Evolutionary conservation across 805 yeast genomes (phyloP), one percentile per base, ranked within the genome.

Genomic region (Tetrapisispora taiwanensis): DNA sequence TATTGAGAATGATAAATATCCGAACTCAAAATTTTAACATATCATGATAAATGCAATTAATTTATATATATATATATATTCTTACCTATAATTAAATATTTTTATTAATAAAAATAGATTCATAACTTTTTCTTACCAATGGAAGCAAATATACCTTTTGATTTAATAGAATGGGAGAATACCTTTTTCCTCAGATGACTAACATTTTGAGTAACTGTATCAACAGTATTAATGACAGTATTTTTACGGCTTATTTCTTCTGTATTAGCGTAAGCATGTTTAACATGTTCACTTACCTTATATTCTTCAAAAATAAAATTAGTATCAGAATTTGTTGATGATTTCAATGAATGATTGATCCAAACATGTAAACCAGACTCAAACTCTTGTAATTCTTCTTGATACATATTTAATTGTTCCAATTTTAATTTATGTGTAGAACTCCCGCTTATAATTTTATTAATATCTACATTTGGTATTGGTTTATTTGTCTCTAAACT

Each of bases 261-360:
- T 1, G 84, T 83, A 53, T 79, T 78, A 32, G 76, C 78, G 58
- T 79, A 81, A 1, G 86, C 87, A 44, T 73, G 76, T 27, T 74
- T 66, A 2, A 82, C 88, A 48, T 78, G 73, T 64, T 62, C 54
- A 52, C 68, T 56, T 50, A 71, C 60, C 67, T 67, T 51, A 70
- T 66, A 60, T 56, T 77, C 57, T 52, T 58, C 56, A 43, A 49
- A 60, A 46, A 51, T 46, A 46, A 45, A 61, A 41, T 57, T 65
- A 31, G 48, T 60, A 48, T 65, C 68, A 10, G 60, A 55, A 17
- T 45, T 48, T 1, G 55, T 39, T 1, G 58, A 50, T 2, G 65
- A 57, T 19, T 60, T 59, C 31, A 66, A 41, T 0, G 70, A 59
- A 42, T 58, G 60, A 24, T 55, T 49, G 12, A 79, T 65, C 81